Base-by-base conservation (phyloP, 2,329 filamentous ascomycete species). In the Botryotinia convoluta region DNA sequence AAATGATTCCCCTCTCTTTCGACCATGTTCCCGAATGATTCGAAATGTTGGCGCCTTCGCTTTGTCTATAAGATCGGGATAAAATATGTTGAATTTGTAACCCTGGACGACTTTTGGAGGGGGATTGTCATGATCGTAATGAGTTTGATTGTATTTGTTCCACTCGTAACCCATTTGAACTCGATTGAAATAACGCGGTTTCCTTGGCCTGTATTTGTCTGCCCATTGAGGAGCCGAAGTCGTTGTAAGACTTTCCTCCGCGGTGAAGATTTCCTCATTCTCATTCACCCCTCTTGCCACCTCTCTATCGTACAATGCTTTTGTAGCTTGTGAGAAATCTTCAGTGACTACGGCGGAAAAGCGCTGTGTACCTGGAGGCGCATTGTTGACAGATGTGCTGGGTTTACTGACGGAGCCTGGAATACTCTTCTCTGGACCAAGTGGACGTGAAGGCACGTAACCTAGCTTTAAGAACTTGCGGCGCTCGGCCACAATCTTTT, bases 61-160 rank as follows among this genome's bases (percentile, higher is more conserved):
- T 84, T 95, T 97, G 85, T 98, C 95, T 79, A 98, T 94, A 45
- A 99, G 89, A 78, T 99, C 96, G 0, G 96, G 96, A 81, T 99
- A 99, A 84, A 99, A 99, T 69, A 99, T 95, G 84, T 99, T 98
- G 87, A 99, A 99, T 82, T 97, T 98, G 87, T 99, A 99, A 73
- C 96, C 96, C 82, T 99, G 96, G 18, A 99, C 96, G 10, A 99
- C 95, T 84, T 97, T 98, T 39, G 96, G 96, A 1, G 96, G 96
- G 3, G 96, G 96, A 80, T 98, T 98, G 81, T 98, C 95, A 82
- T 98, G 94, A 82, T 98, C 96, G 84, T 99, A 99, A 83, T 99
- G 96, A 20, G 96, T 99, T 84, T 99, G 96, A 81, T 99, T 99
- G 87, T 99, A 99, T 83, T 99, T 99, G 86, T 99, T 99, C 96